Conservation (phyloP, 306 rosid genomes). For the Vicia villosa region DNA sequence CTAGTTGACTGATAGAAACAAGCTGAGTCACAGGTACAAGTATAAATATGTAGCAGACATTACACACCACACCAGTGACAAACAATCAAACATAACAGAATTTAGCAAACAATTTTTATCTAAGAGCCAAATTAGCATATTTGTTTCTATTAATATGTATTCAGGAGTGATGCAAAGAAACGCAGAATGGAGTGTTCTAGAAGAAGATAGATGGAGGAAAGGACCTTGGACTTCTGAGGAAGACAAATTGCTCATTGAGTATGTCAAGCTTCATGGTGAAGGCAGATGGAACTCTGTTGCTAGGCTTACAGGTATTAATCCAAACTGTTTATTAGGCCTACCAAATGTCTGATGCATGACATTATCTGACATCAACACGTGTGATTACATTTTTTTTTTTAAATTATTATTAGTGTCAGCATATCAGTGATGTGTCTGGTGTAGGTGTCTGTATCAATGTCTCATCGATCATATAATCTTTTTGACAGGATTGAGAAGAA, state of each 20-base stretch:
- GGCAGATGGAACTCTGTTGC: slow-evolving; percentile 99
- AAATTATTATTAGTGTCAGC: too few species aligned
- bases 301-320: slow-evolving; percentile 69
- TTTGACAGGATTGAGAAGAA: slow-evolving; percentile 70
- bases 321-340: neutral
- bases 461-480: neutral
- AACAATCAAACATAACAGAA: slow-evolving; percentile 38
- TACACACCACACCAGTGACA: slow-evolving; percentile 33
- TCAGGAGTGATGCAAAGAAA: slow-evolving; percentile 60
- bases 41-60: slow-evolving; percentile 66
- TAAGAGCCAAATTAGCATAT: slow-evolving; percentile 6
- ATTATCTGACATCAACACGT: too few species aligned
- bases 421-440: too few species aligned
- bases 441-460: too few species aligned
- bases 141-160: slow-evolving; percentile 46
- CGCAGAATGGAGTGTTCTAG: slow-evolving; percentile 66
- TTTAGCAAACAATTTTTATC: slow-evolving; percentile 26
- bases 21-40: slow-evolving; percentile 42
- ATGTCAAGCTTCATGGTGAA: slow-evolving; percentile 88
- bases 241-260: slow-evolving; percentile 77
- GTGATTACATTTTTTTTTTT: too few species aligned
- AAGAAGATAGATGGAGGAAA: slow-evolving; percentile 88
- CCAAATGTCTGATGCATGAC: too few species aligned
- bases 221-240: slow-evolving; percentile 99
- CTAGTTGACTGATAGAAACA: slow-evolving; percentile 45